Evolutionary conservation across 2,329 filamentous ascomycete genomes (phyloP).

Genomic region (Aspergillus tubingensis): DNA sequence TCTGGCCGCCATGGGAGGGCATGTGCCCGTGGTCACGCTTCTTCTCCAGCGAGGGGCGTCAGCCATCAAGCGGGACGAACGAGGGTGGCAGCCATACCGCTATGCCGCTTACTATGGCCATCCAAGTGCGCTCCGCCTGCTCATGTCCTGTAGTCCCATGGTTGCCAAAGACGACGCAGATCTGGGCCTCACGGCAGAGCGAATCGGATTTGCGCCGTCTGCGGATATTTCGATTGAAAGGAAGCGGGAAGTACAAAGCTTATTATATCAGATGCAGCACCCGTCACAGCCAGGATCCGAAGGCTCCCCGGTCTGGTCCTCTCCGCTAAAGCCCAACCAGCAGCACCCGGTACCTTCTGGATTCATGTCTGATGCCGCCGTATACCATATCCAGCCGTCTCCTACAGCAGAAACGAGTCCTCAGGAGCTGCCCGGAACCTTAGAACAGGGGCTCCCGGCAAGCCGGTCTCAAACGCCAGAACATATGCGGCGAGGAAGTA

Average conservation of each 20-base stretch:
- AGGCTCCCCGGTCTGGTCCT: background rate
- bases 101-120: slow-evolving; percentile 44
- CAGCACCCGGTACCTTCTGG: background rate
- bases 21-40: slow-evolving; percentile 35
- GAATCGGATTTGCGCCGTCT: slow-evolving; percentile 29
- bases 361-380: background rate
- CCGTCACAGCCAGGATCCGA: background rate
- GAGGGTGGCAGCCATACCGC: slow-evolving; percentile 40
- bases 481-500: slow-evolving; percentile 22
- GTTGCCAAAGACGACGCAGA: slow-evolving; percentile 15
- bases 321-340: background rate
- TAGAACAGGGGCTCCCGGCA: slow-evolving; percentile 30
- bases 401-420: slow-evolving; percentile 1
- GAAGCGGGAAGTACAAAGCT: slow-evolving; percentile 21
- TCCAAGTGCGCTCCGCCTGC: slow-evolving; percentile 33
- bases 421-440: slow-evolving; percentile 28
- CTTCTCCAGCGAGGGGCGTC: slow-evolving; percentile 38
- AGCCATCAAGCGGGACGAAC: slow-evolving; percentile 36
- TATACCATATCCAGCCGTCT: background rate
- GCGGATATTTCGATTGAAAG: slow-evolving; percentile 24
- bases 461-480: slow-evolving; percentile 31
- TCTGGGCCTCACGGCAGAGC: slow-evolving; percentile 21
- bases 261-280: slow-evolving; percentile 19
- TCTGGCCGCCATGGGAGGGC: slow-evolving; percentile 38
- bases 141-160: slow-evolving; percentile 29